A percentile compares a stretch with the other conserved stretches of the same genome.
Conservation (phyloP, 2,329 filamentous ascomycete genomes). For the Thelonectria blattea region DNA sequence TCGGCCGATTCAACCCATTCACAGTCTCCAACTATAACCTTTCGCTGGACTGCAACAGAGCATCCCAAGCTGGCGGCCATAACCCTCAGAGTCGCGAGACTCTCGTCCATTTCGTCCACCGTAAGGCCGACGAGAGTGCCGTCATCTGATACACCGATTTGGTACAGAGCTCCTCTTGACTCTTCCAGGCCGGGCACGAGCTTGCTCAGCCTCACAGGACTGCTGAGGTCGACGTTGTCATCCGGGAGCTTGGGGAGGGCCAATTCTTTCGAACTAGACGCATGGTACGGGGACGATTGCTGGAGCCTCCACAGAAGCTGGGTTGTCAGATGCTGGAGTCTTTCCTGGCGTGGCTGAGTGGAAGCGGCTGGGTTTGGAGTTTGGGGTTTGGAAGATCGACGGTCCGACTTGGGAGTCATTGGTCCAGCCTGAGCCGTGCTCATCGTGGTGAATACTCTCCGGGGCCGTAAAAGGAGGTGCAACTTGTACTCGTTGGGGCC, state of each 20-base stretch:
- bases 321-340: slow-evolving; percentile 90
- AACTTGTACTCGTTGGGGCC: slow-evolving; percentile 97
- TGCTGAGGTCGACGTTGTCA: slow-evolving; percentile 54
- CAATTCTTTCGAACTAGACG: slow-evolving; percentile 75
- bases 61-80: slow-evolving; percentile 96
- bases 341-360: slow-evolving; percentile 77
- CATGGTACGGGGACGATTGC: slow-evolving; percentile 91
- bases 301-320: slow-evolving; percentile 94
- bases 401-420: slow-evolving; percentile 3
- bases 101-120: slow-evolving; percentile 91
- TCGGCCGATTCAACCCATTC: slow-evolving; percentile 66
- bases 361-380: slow-evolving; percentile 52
- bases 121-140: slow-evolving; percentile 88
- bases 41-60: slow-evolving; percentile 78
- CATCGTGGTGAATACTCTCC: slow-evolving; percentile 74
- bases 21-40: slow-evolving; percentile 84
- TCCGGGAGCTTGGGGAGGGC: slow-evolving; percentile 79
- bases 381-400: slow-evolving; percentile 24
- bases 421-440: slow-evolving; percentile 58
- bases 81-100: slow-evolving; percentile 78
- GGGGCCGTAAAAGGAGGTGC: slow-evolving; percentile 81
- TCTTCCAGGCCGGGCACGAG: slow-evolving; percentile 85
- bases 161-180: slow-evolving; percentile 90
- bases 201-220: slow-evolving; percentile 57
- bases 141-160: slow-evolving; percentile 95